phyloP scores from a whole-genome alignment of 1,284 basidiomycete species.

The Ustilago curta region DNA sequence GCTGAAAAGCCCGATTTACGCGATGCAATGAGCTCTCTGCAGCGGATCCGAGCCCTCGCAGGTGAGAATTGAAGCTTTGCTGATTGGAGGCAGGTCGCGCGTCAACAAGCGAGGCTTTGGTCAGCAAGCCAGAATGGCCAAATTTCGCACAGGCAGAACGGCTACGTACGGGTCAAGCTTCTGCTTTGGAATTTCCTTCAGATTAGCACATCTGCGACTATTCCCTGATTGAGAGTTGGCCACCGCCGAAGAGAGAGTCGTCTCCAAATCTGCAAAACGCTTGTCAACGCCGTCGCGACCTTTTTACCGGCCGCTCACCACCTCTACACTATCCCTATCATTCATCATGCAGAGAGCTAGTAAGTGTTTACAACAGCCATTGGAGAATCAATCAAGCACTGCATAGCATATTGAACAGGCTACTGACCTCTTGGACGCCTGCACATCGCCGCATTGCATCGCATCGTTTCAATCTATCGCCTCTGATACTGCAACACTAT shows the following conservation, averaged over 20 bases:
- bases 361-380: slow-evolving; percentile 13
- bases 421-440: slow-evolving; percentile 8
- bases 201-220: slow-evolving; percentile 35
- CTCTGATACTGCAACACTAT: background rate
- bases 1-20: background rate
- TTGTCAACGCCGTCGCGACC: slow-evolving; percentile 5
- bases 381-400: background rate
- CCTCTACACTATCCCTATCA: slow-evolving; percentile 17
- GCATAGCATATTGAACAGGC: slow-evolving; percentile 1
- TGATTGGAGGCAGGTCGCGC: slow-evolving; percentile 31
- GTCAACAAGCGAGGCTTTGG: slow-evolving; percentile 28
- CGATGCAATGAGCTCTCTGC: background rate
- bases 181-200: background rate
- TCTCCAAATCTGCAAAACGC: slow-evolving; percentile 15
- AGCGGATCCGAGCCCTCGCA: slow-evolving; percentile 26
- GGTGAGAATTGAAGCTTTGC: slow-evolving; percentile 36
- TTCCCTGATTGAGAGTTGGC: slow-evolving; percentile 1
- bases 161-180: slow-evolving; percentile 25
- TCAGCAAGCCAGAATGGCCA: slow-evolving; percentile 24
- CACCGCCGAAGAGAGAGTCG: slow-evolving; percentile 1
- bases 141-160: slow-evolving; percentile 9
- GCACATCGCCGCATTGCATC: background rate
- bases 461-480: background rate
- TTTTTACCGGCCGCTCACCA: slow-evolving; percentile 18
- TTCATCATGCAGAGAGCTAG: slow-evolving; percentile 50